Evolutionary conservation across 176 grass and related monocot genomes (phyloP), one percentile per base, ranked within the genome.

Genomic region (Aegilops umbellulata): DNA sequence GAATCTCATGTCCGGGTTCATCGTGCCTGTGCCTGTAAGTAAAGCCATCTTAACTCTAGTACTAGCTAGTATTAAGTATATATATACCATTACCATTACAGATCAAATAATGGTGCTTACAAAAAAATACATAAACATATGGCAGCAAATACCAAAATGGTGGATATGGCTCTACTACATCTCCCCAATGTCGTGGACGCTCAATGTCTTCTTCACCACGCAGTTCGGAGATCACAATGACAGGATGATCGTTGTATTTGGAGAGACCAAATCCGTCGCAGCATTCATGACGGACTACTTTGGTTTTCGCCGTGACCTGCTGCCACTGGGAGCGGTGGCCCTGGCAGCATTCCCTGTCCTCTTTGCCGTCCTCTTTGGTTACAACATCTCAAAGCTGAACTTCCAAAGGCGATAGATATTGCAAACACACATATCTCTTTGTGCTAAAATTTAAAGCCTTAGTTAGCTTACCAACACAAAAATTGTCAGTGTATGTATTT

Each of bases 111-210:
- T 66, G 22, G 10, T 60, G 6, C 57, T 64, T 26, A 34, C 2
- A 17, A 63, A 16, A 16, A 1, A 39, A 61, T 10, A 4, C 22
- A 16, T 79, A 15, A 15, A 79, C 38, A 73, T 73, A 60, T 78
- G 89, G 75, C 89, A 97, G 92, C 82, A 90, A 97, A 94, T 97
- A 74, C 94, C 94, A 3, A 86, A 83, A 82, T 97, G 94, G 94
- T 97, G 91, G 91, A 84, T 92, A 82, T 97, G 91, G 94, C 5
- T 94, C 24, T 97, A 97, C 68, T 97, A 97, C 34, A 10, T 60
- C 0, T 86, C 77, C 58, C 94, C 91, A 5, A 19, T 90, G 35
- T 77, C 87, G 3, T 97, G 89, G 94, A 84, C 91, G 10, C 78
- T 97, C 23, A 78, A 90, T 79, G 87, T 85, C 36, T 88, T 97